phyloP scores from a whole-genome alignment of 345 rosid genomes.

The Populus nigra region DNA sequence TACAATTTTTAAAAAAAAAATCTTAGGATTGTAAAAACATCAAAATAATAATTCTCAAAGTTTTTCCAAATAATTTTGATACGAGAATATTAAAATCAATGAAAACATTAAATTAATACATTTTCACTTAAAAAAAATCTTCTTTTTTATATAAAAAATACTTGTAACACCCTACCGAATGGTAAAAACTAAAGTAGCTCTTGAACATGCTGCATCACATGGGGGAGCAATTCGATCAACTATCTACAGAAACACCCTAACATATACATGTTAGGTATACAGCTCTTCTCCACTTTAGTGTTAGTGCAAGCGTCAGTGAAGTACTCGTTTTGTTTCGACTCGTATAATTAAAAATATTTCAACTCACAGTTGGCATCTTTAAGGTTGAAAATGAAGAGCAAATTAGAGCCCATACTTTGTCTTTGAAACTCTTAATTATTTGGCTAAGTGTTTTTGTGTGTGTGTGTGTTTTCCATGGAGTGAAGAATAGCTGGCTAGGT shows the following conservation, averaged over 20 bases:
- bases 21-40: too few relatives aligned
- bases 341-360: background rate
- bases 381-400: background rate
- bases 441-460: background rate
- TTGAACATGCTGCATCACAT: too few relatives aligned
- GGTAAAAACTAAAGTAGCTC: too few relatives aligned
- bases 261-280: background rate
- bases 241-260: background rate
- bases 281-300: background rate
- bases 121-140: too few relatives aligned
- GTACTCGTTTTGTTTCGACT: background rate
- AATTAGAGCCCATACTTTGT: background rate
- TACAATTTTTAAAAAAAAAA: too few relatives aligned
- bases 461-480: background rate
- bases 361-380: background rate
- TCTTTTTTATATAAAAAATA: too few relatives aligned
- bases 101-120: too few relatives aligned
- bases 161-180: too few relatives aligned
- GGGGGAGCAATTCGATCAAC: too few relatives aligned
- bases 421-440: background rate
- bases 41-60: too few relatives aligned
- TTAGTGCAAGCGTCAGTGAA: background rate
- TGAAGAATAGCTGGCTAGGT: background rate
- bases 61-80: too few relatives aligned
- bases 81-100: too few relatives aligned